A percentile compares a stretch with the other conserved stretches of the same genome.
phyloP scores from a whole-genome alignment of 352 stramenopile genomes.

The Blastocystis sp. region DNA sequence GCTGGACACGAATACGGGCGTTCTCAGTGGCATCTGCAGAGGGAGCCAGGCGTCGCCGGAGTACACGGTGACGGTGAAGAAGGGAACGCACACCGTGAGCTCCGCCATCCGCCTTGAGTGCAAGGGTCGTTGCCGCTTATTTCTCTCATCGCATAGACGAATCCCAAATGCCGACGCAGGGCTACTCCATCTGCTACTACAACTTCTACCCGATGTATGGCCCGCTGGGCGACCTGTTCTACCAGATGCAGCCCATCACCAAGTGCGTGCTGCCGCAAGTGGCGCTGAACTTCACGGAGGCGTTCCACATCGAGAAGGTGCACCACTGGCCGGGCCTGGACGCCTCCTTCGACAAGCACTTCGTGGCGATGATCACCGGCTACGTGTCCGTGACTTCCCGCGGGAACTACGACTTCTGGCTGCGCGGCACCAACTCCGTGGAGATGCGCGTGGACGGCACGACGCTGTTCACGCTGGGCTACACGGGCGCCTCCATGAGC shows the following conservation, averaged over 20 bases:
- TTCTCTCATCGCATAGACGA: slow-evolving; percentile 7
- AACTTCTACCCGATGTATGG: not conserved
- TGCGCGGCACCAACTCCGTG: not conserved
- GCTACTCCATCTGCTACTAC: slow-evolving; percentile 41
- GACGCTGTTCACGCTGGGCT: not conserved
- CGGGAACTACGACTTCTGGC: not conserved
- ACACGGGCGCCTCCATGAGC: not conserved
- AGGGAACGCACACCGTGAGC: not conserved
- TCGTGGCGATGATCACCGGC: not conserved
- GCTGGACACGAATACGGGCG: not conserved
- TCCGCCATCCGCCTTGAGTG: not conserved
- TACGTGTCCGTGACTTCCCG: not conserved
- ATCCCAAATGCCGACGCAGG: not conserved
- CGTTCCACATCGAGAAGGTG: slow-evolving; percentile 27
- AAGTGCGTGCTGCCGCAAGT: not conserved
- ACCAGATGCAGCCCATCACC: not conserved
- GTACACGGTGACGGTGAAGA: slow-evolving; percentile 28
- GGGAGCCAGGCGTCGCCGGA: not conserved
- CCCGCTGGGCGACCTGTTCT: not conserved
- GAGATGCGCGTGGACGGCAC: not conserved
- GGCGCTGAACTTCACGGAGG: slow-evolving; percentile 5
- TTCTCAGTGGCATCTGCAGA: not conserved
- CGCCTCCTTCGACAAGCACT: not conserved
- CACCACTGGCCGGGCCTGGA: slow-evolving; percentile 39
- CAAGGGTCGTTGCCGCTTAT: not conserved